Base-by-base conservation (phyloP, 768 basidiomycete species). In the Pisolithus marmoratus region DNA sequence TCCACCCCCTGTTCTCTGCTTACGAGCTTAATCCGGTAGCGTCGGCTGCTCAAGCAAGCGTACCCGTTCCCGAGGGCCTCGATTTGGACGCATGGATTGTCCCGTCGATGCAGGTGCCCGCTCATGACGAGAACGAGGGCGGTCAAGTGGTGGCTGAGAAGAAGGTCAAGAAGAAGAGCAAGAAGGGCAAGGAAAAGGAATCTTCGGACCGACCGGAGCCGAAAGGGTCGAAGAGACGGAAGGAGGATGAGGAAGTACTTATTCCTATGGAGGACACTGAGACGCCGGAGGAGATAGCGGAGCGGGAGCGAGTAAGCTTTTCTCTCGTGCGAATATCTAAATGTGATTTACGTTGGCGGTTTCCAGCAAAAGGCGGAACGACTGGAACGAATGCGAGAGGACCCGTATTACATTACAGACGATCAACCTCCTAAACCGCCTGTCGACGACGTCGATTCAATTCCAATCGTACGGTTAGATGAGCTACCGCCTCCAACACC, bases 11-110 rank as follows among this genome's bases (percentile, higher is more conserved):
- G 8, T 89, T 90, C 60, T 74, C 78, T 17, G 62, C 77, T 5
- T 84, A 94, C 60, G 87, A 91, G 54, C 81, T 99, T 19, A 92
- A 90, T 54, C 87, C 94, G 0, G 89, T 97, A 36, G 93, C 87
- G 7, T 56, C 70, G 1, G 72, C 73, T 50, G 95, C 95, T 3
- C 95, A 98, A 71, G 81, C 76, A 5, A 85, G 83, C 53, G 86
- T 98, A 1, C 79, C 80, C 5, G 58, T 90, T 2, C 96, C 96
- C 0, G 87, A 89, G 3, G 93, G 85, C 2, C 71, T 98, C 29
- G 84, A 97, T 67, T 76, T 98, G 4, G 90, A 96, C 55, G 69
- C 74, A 0, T 94, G 91, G 83, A 85, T 96, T 50, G 82, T 93
- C 4, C 80, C 87, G 2, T 84, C 83, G 8, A 74, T 71, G 50